These are phyloP conservation scores for Spizellomyces punctatus DNA, from an alignment of 192 early-diverging fungal genomes.

Conservation along the genomic window DNA sequence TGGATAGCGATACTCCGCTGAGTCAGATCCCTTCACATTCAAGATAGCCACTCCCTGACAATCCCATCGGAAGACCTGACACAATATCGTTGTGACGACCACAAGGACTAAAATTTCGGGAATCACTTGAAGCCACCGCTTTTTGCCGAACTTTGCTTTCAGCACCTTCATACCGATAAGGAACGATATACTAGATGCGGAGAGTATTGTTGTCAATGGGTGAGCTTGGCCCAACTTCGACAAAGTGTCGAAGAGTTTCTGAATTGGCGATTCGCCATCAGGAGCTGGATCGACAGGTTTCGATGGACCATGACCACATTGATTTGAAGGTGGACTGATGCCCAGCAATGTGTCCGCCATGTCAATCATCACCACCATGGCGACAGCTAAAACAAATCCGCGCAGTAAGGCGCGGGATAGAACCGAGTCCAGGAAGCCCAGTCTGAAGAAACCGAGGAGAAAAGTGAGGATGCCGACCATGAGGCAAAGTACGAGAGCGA, in stretches of 20 bases:
- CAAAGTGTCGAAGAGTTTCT: conserved; percentile 72
- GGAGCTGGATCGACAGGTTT: neutral
- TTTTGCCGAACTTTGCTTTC: conserved; percentile 54
- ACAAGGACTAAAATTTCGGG: conserved; percentile 94
- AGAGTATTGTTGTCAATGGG: conserved; percentile 68
- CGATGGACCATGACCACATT: conserved; percentile 2
- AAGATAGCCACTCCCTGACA: conserved; percentile 74
- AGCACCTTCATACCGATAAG: conserved; percentile 58
- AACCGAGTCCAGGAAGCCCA: conserved; percentile 98
- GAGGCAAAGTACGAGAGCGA: conserved; percentile 71
- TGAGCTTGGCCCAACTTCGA: conserved; percentile 69
- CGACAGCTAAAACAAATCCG: conserved; percentile 95
- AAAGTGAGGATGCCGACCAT: conserved; percentile 95
- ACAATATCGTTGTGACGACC: conserved; percentile 70
- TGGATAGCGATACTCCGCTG: conserved; percentile 55
- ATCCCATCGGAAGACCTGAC: conserved; percentile 69
- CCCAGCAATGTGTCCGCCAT: conserved; percentile 82
- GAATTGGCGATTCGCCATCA: conserved; percentile 65
- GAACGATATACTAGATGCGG: conserved; percentile 70
- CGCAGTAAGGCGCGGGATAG: conserved; percentile 90
- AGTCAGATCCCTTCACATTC: conserved; percentile 72
- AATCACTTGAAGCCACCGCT: conserved; percentile 67
- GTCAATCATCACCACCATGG: conserved; percentile 88
- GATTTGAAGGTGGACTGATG: conserved; percentile 27
- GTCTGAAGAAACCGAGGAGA: conserved; percentile 89